Evolutionary conservation across 1,284 basidiomycete genomes (phyloP), one percentile per base, ranked within the genome.

Genomic region (Sporisorium graminicola): DNA sequence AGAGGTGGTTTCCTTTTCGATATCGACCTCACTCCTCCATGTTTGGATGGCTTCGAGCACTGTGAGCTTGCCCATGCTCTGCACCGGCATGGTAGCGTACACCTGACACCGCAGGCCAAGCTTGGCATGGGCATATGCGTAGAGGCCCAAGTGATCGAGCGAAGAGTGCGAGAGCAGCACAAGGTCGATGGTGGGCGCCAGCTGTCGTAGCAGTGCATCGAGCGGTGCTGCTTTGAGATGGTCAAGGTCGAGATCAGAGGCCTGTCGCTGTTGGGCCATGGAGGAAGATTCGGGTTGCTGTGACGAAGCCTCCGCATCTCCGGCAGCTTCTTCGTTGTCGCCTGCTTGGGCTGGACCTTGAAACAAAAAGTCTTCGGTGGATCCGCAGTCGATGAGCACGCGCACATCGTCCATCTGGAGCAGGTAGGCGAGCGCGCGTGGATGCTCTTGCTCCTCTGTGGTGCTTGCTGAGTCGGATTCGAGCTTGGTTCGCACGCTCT

Each of bases 31-130:
- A 27, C 52, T 52, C 53, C 81, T 77, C 82, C 64, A 86, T 43
- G 58, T 57, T 35, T 77, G 76, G 14, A 80, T 70, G 10, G 77
- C 78, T 53, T 85, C 83, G 20, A 82, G 74, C 26, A 82, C 78
- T 20, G 94, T 94, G 52, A 98, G 93, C 35, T 94, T 90, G 3
- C 93, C 96, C 93, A 96, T 98, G 62, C 95, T 94, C 78, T 97
- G 94, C 0, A 97, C 94, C 24, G 97, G 96, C 52, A 99, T 90
- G 0, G 96, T 97, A 0, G 94, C 93, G 86, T 98, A 99, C n/a
- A 94, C 91, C 10, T 94, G 94, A 46, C 95, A 95, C 57, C 90
- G 92, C 43, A 99, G 89, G 20, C 92, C 92, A 91, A 94, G 95
- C 81, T 91, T 89, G 6, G 95, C 90, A 80, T 93, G 90, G 0